A percentile compares a stretch with the other conserved stretches of the same genome.
phyloP scores from a whole-genome alignment of 2,329 filamentous ascomycete species.

The Rhytidhysteron rufulum region DNA sequence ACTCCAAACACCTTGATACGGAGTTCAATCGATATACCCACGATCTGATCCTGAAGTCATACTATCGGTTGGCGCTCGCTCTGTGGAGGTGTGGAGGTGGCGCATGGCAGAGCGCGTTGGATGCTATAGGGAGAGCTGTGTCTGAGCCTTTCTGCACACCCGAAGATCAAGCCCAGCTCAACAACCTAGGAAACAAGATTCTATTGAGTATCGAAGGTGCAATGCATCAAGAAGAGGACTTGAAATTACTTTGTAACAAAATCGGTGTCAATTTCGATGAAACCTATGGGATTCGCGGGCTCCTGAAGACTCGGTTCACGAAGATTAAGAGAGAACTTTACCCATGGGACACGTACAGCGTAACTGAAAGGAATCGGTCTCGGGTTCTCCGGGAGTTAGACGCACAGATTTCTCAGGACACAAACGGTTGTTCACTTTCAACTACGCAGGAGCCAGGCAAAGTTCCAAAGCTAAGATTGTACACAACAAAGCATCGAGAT shows the following conservation, averaged over 20 bases:
- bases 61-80: constrained; percentile 15
- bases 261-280: background rate
- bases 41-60: constrained; percentile 10
- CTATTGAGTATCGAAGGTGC: constrained; percentile 5
- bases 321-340: constrained; percentile 11
- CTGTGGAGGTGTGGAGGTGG: constrained; percentile 21
- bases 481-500: constrained; percentile 1
- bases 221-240: constrained; percentile 5
- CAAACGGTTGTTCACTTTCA: background rate
- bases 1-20: background rate
- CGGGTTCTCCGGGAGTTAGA: constrained; percentile 1
- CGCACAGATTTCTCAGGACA: background rate
- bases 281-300: constrained; percentile 7
- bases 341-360: constrained; percentile 13
- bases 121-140: constrained; percentile 7
- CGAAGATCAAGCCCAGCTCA: constrained; percentile 5
- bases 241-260: background rate
- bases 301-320: constrained; percentile 10
- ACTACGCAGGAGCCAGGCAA: constrained; percentile 1
- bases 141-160: background rate
- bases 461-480: background rate
- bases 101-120: constrained; percentile 13
- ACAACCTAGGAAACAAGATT: constrained; percentile 9
- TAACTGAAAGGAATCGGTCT: constrained; percentile 1
- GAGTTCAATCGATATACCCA: background rate